Percentiles rank a stretch among this genome's conserved stretches.
Evolutionary conservation across 2,329 filamentous ascomycete genomes (phyloP).

Genomic region (Stachybotrys elegans): DNA sequence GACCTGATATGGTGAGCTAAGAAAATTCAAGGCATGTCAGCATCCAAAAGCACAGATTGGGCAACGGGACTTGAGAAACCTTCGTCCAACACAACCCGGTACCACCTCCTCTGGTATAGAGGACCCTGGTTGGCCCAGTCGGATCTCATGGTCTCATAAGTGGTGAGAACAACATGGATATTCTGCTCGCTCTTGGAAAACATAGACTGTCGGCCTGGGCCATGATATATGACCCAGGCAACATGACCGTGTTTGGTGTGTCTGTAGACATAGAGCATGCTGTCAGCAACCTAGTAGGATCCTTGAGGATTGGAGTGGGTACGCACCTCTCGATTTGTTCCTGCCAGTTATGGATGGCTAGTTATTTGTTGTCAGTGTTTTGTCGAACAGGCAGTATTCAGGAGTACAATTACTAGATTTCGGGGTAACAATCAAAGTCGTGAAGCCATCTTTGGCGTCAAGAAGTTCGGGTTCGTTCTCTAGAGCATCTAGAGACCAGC

Average conservation of each 20-base stretch:
- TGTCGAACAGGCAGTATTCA: too few relatives aligned
- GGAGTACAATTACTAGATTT: too few relatives aligned
- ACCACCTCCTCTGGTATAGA: slow-evolving; percentile 17
- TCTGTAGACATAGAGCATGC: not conserved
- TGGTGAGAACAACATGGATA: slow-evolving; percentile 25
- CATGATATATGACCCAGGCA: slow-evolving; percentile 8
- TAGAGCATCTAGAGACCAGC: slow-evolving; percentile 10
- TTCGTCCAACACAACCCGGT: slow-evolving; percentile 31
- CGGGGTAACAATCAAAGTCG: not conserved
- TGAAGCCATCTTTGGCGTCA: not conserved
- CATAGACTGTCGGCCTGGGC: not conserved
- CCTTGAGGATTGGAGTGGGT: not conserved
- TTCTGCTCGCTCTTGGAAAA: not conserved
- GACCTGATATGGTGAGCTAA: slow-evolving; percentile 30
- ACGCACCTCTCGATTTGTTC: not conserved
- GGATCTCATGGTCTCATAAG: slow-evolving; percentile 25
- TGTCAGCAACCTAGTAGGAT: not conserved
- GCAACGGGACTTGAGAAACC: slow-evolving; percentile 15
- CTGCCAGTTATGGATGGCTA: not conserved
- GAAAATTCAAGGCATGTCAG: not conserved
- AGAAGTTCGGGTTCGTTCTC: not conserved
- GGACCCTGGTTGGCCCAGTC: slow-evolving; percentile 12
- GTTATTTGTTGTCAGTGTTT: too few relatives aligned
- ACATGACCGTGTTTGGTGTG: slow-evolving; percentile 3
- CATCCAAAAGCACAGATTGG: not conserved